phyloP scores from a whole-genome alignment of 2,329 filamentous ascomycete species.

The Verticillium isaacii region DNA sequence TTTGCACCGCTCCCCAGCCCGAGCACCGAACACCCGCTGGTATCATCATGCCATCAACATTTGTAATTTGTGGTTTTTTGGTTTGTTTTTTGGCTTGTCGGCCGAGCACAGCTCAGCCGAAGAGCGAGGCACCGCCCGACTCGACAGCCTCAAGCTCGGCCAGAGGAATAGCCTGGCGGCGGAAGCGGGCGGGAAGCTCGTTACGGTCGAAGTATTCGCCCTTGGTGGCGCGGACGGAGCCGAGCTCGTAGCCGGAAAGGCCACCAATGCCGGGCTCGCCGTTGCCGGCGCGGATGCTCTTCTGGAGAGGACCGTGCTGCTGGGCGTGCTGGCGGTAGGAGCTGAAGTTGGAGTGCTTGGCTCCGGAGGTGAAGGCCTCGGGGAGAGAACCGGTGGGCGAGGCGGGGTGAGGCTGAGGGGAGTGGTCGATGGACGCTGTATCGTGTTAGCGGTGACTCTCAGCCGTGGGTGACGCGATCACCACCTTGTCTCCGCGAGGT shows the following conservation, averaged over 20 bases:
- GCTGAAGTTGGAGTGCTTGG: conserved; percentile 61
- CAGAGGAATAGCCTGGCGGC: conserved; percentile 64
- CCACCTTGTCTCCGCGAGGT: not conserved
- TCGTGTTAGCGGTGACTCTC: conserved; percentile 13
- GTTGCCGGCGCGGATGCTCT: conserved; percentile 38
- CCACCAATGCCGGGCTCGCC: conserved; percentile 48
- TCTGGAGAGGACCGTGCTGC: conserved; percentile 71
- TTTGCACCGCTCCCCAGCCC: not conserved
- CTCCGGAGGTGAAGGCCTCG: conserved; percentile 34
- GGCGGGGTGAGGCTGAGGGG: conserved; percentile 68
- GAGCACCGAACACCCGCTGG: not conserved
- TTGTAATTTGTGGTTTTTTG: conserved; percentile 8
- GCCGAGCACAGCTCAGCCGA: conserved; percentile 31
- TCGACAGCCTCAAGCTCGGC: conserved; percentile 95
- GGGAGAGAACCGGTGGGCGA: conserved; percentile 63
- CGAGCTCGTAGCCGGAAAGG: conserved; percentile 63
- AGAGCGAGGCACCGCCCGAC: conserved; percentile 73
- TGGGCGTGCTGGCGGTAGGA: conserved; percentile 73
- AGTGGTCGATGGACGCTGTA: conserved; percentile 66
- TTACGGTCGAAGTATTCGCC: conserved; percentile 85
- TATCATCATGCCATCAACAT: not conserved
- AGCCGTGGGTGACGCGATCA: not conserved
- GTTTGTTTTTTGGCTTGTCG: conserved; percentile 5
- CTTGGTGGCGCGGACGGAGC: conserved; percentile 62
- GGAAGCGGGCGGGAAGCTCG: conserved; percentile 82